These are phyloP conservation scores for Phytopythium litorale DNA, from an alignment of 352 stramenopile genomes.

Conservation along the genomic window DNA sequence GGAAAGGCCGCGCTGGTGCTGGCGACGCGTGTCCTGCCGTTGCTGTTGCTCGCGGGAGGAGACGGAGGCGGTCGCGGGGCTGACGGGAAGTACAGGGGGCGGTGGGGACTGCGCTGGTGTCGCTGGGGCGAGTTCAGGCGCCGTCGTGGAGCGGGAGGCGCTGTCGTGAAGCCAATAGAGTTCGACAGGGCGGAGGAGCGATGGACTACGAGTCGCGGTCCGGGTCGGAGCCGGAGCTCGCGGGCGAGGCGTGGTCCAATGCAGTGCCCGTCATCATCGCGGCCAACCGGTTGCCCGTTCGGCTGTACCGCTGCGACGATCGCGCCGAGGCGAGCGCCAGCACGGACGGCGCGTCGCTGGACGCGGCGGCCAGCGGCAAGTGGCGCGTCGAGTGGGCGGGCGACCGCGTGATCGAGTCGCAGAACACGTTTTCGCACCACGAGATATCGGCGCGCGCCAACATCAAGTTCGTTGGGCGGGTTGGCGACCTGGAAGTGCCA, in stretches of 20 bases:
- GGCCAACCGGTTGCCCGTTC: constrained; percentile 62
- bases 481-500: constrained; percentile 49
- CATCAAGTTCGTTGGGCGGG: constrained; percentile 73
- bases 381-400: constrained; percentile 68
- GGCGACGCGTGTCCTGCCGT: neutral
- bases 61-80: no score
- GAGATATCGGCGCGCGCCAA: constrained; percentile 58
- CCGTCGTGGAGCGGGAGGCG: no score
- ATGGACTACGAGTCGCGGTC: neutral
- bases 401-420: constrained; percentile 70
- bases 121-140: no score
- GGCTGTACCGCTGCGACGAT: constrained; percentile 17
- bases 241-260: constrained; percentile 41
- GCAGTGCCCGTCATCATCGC: constrained; percentile 70
- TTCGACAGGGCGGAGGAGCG: neutral
- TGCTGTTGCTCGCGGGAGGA: no score
- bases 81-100: no score
- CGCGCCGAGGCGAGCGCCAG: neutral
- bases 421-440: constrained; percentile 71
- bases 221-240: constrained; percentile 5
- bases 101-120: no score
- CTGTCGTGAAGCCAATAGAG: no score
- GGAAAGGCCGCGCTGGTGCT: neutral
- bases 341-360: neutral
- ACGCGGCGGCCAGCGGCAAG: constrained; percentile 9